Evolutionary conservation across 257 asterid genomes (phyloP), one percentile per base, ranked within the genome.

Genomic region (Solanum sitiens): DNA sequence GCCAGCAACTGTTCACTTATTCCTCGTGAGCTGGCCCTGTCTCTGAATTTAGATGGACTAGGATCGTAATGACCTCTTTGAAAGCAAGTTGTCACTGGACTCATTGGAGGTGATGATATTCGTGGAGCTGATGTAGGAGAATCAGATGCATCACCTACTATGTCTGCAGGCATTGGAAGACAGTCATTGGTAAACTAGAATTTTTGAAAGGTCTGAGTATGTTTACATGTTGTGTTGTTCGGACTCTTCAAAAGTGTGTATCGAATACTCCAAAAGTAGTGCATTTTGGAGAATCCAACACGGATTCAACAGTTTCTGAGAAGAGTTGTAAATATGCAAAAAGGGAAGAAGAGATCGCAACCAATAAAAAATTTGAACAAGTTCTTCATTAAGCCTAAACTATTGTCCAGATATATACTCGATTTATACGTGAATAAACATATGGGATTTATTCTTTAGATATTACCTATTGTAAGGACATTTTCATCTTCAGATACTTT

Each of bases 1-100:
- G 87, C 86, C 89, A 76, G 23, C 72, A 90, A 63, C 89, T 93
- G 96, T 74, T 83, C 87, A 86, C 91, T 90, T 72, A 86, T 86
- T 86, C 68, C 79, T 35, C 11, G 83, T 56, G 65, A 23, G 77
- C 67, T 73, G 25, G 37, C 89, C 44, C 53, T 42, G 63, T 87
- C 89, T 47, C 87, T 42, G 15, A 18, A 63, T 87, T 88, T 90
- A 82, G 47, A 72, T 72, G 56, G 15, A 16, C 25, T 21, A 20
- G 53, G 72, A 42, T 33, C 71, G 20, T 39, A 68, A 56, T 11
- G 68, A 30, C 30, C 18, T 80, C 30, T 80, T 80, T 30, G 85
- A 80, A 80, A 80, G 44, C 35, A 42, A 35, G 80, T 59, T 40
- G 20, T 56, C 42, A 2, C 44, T n/a, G 61, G 80, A 50, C 21